Conservation (phyloP, 2,329 filamentous ascomycete genomes). For the Aaosphaeria pasadenensis region DNA sequence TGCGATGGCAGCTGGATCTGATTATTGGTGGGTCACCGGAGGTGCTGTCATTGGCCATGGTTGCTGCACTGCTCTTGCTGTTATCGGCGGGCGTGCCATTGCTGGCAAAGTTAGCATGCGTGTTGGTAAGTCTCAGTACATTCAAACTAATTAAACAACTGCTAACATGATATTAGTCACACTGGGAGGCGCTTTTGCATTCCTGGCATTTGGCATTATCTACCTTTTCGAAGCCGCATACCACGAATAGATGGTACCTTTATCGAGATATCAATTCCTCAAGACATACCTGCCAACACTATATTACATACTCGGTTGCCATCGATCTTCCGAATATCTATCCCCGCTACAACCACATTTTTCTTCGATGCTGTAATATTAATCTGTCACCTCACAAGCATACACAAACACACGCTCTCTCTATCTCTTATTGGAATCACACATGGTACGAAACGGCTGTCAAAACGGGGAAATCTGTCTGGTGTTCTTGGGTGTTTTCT, state of each 20-base stretch:
- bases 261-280: too few relatives aligned
- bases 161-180: conserved; percentile 61
- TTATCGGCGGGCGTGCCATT: conserved; percentile 87
- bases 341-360: too few relatives aligned
- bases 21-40: conserved; percentile 98
- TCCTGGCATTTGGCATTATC: conserved; percentile 86
- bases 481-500: too few relatives aligned
- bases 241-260: conserved; percentile 32
- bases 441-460: too few relatives aligned
- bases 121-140: conserved; percentile 72
- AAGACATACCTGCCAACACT: too few relatives aligned
- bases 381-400: too few relatives aligned
- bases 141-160: conserved; percentile 20
- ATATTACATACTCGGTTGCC: too few relatives aligned
- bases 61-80: conserved; percentile 86
- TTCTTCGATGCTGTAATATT: too few relatives aligned
- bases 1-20: conserved; percentile 96
- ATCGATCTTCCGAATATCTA: too few relatives aligned
- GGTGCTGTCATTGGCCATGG: conserved; percentile 84
- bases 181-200: conserved; percentile 84
- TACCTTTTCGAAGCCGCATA: conserved; percentile 81
- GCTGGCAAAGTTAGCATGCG: conserved; percentile 92
- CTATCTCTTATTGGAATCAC: too few relatives aligned
- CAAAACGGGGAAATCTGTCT: too few relatives aligned
- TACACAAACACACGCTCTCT: too few relatives aligned